phyloP scores from a whole-genome alignment of 1,139 yeast genomes.

The Trichomonascaceae sp. region DNA sequence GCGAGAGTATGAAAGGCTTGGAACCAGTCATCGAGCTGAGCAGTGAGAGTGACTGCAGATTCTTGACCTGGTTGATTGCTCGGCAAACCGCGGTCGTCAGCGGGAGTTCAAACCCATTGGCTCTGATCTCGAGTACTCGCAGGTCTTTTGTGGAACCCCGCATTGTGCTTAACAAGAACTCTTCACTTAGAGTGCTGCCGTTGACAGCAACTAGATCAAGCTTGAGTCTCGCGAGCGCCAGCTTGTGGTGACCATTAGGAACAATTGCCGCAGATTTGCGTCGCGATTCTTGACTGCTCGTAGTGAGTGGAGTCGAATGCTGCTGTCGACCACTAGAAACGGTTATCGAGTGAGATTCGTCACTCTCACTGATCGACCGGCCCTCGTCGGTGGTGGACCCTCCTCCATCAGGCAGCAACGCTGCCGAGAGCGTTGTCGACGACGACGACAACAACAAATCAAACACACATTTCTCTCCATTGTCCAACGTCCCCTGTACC shows the following conservation, averaged over 20 bases:
- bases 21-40: neutral
- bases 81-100: neutral
- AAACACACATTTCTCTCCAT: neutral
- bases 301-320: neutral
- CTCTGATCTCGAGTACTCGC: neutral
- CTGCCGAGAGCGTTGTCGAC: neutral
- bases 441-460: neutral
- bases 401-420: neutral
- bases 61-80: neutral
- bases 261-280: neutral
- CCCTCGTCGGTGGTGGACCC: neutral
- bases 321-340: neutral
- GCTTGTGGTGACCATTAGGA: neutral
- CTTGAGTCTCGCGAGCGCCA: neutral
- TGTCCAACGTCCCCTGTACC: neutral
- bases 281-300: neutral
- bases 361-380: neutral
- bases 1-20: neutral
- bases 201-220: neutral
- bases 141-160: neutral
- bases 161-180: neutral
- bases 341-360: neutral
- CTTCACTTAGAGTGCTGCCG: neutral
- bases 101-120: neutral
- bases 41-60: neutral